These are phyloP conservation scores for Protomyces arabidopsidicola DNA, from an alignment of 1,139 yeast species.

Conservation along the genomic window DNA sequence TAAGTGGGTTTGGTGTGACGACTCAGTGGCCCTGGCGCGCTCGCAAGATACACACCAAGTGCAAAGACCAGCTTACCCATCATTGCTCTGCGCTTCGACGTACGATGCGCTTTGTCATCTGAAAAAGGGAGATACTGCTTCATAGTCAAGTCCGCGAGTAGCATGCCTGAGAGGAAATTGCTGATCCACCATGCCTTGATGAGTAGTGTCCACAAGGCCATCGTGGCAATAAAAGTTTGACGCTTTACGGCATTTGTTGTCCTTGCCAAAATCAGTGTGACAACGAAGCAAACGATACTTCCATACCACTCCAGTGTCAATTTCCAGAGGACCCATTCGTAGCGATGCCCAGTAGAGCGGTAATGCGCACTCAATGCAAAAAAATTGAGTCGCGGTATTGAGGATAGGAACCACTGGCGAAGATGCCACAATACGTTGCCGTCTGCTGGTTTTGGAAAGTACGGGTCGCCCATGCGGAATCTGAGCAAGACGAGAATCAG, in stretches of 20 bases:
- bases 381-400: background rate
- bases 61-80: background rate
- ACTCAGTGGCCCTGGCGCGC: too few relatives aligned
- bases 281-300: background rate
- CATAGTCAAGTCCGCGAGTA: background rate
- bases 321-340: conserved; percentile 13
- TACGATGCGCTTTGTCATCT: background rate
- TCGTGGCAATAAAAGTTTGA: background rate
- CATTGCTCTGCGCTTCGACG: background rate
- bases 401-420: background rate
- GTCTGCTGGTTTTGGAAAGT: background rate
- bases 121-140: background rate
- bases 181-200: background rate
- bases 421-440: background rate
- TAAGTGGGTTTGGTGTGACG: background rate
- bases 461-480: background rate
- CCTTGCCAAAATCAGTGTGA: background rate
- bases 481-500: background rate
- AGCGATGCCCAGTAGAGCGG: background rate
- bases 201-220: background rate
- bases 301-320: conserved; percentile 9
- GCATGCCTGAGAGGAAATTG: background rate
- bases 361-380: too few relatives aligned
- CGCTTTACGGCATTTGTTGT: background rate
- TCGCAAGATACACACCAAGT: background rate